Evolutionary conservation across 2,329 filamentous ascomycete genomes (phyloP).

Genomic region (Orbilia oligospora): DNA sequence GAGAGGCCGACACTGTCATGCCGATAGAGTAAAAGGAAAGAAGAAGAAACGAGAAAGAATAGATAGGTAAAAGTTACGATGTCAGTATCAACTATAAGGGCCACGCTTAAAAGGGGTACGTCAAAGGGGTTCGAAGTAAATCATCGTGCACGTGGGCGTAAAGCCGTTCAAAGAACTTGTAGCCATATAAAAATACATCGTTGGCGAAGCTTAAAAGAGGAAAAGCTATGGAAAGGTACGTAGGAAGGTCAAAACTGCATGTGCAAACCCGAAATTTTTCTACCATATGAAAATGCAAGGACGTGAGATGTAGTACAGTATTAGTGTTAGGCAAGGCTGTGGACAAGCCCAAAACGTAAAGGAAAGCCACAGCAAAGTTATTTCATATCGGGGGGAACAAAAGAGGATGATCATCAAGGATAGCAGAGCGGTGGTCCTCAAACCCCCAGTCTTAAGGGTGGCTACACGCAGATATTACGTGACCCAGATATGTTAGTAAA

Average conservation of each 20-base stretch:
- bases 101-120: neutral
- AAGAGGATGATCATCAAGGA: neutral
- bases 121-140: neutral
- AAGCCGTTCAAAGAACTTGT: neutral
- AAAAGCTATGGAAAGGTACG: neutral
- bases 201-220: neutral
- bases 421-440: neutral
- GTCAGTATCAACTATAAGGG: neutral
- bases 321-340: conserved; percentile 33
- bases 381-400: neutral
- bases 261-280: conserved; percentile 48
- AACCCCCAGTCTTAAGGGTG: conserved; percentile 48
- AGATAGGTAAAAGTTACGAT: neutral
- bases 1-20: no score
- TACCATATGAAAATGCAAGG: conserved; percentile 54
- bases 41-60: neutral
- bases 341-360: neutral
- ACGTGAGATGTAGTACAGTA: conserved; percentile 23
- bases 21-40: no score
- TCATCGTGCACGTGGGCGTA: no score
- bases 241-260: neutral
- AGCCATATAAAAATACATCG: conserved; percentile 34
- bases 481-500: conserved; percentile 36
- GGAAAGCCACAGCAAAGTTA: neutral
- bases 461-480: conserved; percentile 31